phyloP scores from a whole-genome alignment of 768 basidiomycete species.

The Xanthoconium purpureum region DNA sequence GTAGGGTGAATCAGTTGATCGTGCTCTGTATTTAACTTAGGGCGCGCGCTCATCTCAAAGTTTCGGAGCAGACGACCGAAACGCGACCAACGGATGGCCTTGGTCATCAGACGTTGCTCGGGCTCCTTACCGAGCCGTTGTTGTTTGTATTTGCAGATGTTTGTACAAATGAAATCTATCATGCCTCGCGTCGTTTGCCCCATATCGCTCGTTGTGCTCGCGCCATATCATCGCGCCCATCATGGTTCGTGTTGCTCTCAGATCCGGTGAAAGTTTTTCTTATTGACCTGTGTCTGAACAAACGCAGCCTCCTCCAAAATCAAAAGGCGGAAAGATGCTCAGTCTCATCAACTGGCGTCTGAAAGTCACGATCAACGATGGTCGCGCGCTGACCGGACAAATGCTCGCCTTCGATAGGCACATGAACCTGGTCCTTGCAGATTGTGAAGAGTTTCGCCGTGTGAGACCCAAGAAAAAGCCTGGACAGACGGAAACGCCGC shows the following conservation, averaged over 20 bases:
- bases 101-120: not conserved
- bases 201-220: slow-evolving; percentile 18
- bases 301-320: slow-evolving; percentile 88
- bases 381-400: slow-evolving; percentile 91
- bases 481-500: slow-evolving; percentile 67
- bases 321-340: slow-evolving; percentile 98
- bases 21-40: not conserved
- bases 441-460: slow-evolving; percentile 96
- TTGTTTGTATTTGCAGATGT: slow-evolving; percentile 32
- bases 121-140: not conserved
- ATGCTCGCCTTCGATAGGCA: slow-evolving; percentile 99
- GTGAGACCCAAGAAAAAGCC: slow-evolving; percentile 90
- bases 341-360: slow-evolving; percentile 96
- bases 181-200: slow-evolving; percentile 21
- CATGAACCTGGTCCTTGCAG: slow-evolving; percentile 98
- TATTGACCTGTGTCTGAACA: slow-evolving; percentile 6
- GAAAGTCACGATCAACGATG: slow-evolving; percentile 96
- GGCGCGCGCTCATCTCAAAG: not conserved
- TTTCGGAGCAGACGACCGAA: not conserved
- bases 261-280: slow-evolving; percentile 5
- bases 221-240: slow-evolving; percentile 41
- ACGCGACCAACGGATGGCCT: too few relatives aligned
- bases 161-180: slow-evolving; percentile 23
- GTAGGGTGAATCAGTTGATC: not conserved
- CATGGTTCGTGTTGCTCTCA: slow-evolving; percentile 47